Percentiles rank a stretch among this genome's conserved stretches.
phyloP scores from a whole-genome alignment of 2,329 filamentous ascomycete genomes.

The Metarhizium humberi region DNA sequence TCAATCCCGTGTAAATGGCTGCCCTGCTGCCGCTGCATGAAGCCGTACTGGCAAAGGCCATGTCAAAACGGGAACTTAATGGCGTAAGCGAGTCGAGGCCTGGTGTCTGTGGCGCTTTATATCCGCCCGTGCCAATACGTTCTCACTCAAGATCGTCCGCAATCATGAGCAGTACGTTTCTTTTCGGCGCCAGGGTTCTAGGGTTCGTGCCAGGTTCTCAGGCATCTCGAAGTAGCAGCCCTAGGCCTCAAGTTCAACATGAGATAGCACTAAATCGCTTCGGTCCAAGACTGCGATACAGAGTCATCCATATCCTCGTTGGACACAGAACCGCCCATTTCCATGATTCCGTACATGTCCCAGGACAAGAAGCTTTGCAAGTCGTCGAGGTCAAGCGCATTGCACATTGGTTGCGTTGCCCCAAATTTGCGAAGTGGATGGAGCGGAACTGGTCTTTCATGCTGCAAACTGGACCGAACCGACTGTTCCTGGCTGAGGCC shows the following conservation, averaged over 20 bases:
- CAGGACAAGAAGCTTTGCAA: constrained; percentile 29
- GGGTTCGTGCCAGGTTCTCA: not conserved
- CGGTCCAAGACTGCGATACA: constrained; percentile 20
- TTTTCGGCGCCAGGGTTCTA: too few relatives aligned
- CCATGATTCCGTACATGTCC: constrained; percentile 32
- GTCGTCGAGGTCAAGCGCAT: constrained; percentile 27
- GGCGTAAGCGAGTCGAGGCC: too few relatives aligned
- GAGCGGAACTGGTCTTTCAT: constrained; percentile 24
- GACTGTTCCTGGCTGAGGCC: constrained; percentile 15
- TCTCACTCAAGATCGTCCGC: too few relatives aligned
- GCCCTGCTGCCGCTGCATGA: too few relatives aligned
- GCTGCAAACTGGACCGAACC: constrained; percentile 23
- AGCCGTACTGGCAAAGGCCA: too few relatives aligned
- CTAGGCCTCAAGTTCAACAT: not conserved
- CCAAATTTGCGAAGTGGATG: constrained; percentile 13
- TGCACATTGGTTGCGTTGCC: constrained; percentile 20
- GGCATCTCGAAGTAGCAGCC: not conserved
- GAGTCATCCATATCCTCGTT: constrained; percentile 26
- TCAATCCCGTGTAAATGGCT: constrained; percentile 8
- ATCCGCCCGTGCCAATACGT: too few relatives aligned
- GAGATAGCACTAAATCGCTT: constrained; percentile 8
- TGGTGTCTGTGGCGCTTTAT: too few relatives aligned
- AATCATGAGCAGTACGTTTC: too few relatives aligned
- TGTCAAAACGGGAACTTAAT: too few relatives aligned
- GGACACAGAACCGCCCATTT: constrained; percentile 26